A percentile compares a stretch with the other conserved stretches of the same genome.
These are phyloP conservation scores for Plasmodium relictum DNA, from an alignment of 169 alveolate species.

Conservation along the genomic window DNA sequence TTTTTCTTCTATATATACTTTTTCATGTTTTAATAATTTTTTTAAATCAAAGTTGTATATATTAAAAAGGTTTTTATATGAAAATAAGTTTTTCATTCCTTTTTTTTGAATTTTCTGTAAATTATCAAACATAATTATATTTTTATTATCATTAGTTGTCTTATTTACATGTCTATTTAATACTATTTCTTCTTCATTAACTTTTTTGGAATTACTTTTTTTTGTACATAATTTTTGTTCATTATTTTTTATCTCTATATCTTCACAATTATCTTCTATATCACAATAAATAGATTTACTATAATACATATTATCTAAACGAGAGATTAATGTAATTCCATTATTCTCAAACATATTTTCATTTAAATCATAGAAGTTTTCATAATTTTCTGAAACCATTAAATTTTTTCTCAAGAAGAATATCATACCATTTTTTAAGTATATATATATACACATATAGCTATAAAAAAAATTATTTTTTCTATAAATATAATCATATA, in stretches of 20 bases:
- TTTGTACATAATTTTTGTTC: not conserved
- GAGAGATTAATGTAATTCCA: slow-evolving; percentile 43
- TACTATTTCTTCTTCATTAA: not conserved
- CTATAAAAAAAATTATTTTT: slow-evolving; percentile 29
- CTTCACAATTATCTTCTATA: not conserved
- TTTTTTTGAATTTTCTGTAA: slow-evolving; percentile 35
- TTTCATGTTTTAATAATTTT: slow-evolving; percentile 8
- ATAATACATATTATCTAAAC: slow-evolving; percentile 38
- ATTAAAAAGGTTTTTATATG: slow-evolving; percentile 28
- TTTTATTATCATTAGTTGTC: not conserved
- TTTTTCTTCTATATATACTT: not conserved
- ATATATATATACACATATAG: slow-evolving; percentile 53
- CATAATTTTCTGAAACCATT: not conserved
- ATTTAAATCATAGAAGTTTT: not conserved
- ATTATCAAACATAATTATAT: slow-evolving; percentile 8
- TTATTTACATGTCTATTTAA: slow-evolving; percentile 2
- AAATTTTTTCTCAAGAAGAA: slow-evolving; percentile 37
- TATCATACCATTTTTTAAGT: slow-evolving; percentile 49
- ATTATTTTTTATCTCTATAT: not conserved
- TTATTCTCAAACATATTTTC: slow-evolving; percentile 26
- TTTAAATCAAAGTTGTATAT: slow-evolving; percentile 30
- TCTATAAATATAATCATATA: slow-evolving; percentile 45
- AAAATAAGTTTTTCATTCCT: slow-evolving; percentile 32
- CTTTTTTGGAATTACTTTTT: not conserved
- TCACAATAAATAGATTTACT: slow-evolving; percentile 33